phyloP scores from a whole-genome alignment of 257 asterid species.

The Penstemon newberryi region DNA sequence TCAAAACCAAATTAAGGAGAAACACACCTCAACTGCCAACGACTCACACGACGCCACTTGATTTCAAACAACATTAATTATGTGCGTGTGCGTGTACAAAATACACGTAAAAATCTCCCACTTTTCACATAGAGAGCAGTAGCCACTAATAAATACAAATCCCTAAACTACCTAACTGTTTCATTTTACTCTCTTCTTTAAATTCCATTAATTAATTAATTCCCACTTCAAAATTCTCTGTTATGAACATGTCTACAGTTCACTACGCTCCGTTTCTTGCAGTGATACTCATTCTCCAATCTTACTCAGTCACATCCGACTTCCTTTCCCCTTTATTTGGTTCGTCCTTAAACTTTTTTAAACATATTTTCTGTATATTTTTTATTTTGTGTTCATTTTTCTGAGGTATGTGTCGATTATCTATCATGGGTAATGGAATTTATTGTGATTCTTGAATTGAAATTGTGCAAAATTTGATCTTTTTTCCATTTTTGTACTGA shows the following conservation, averaged over 20 bases:
- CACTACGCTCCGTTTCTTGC: conserved; percentile 32
- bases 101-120: too few relatives aligned
- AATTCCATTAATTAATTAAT: not conserved
- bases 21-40: conserved; percentile 17
- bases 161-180: not conserved
- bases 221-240: not conserved
- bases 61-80: not conserved
- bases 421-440: not conserved
- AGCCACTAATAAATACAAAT: not conserved
- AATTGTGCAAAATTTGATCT: too few relatives aligned
- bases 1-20: too few relatives aligned
- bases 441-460: not conserved
- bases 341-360: conserved; percentile 9
- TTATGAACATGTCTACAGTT: not conserved
- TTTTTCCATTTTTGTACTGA: not conserved
- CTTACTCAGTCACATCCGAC: conserved; percentile 11
- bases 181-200: not conserved
- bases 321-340: conserved; percentile 21
- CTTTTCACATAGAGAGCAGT: not conserved
- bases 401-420: not conserved
- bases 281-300: conserved; percentile 16
- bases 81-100: too few relatives aligned
- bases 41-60: not conserved
- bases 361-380: not conserved
- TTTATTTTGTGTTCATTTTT: not conserved